Evolutionary conservation across 257 asterid genomes (phyloP).

Genomic region (Nyctanthes arbortristis): DNA sequence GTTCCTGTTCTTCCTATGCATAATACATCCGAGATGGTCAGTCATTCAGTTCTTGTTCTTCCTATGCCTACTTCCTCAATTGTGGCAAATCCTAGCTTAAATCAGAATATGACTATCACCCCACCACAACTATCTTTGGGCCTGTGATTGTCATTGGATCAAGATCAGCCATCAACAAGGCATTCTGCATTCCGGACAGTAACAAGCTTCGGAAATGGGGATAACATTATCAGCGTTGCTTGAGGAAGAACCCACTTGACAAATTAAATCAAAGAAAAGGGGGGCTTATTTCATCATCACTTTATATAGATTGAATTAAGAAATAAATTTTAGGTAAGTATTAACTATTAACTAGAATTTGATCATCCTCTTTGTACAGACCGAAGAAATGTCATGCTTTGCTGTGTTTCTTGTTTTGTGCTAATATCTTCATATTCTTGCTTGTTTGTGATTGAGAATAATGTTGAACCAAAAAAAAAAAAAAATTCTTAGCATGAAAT

Average conservation of each 20-base stretch:
- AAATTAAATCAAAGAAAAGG: slow-evolving; percentile 4
- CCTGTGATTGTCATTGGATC: slow-evolving; percentile 60
- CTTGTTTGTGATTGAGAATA: slow-evolving; percentile 19
- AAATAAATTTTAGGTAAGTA: too few relatives aligned
- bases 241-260: too few relatives aligned
- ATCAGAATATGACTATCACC: slow-evolving; percentile 34
- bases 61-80: slow-evolving; percentile 34
- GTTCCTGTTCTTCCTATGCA: too few relatives aligned
- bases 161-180: slow-evolving; percentile 42
- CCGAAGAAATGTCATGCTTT: too few relatives aligned
- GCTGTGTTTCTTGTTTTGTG: too few relatives aligned
- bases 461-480: too few relatives aligned
- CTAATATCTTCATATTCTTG: slow-evolving; percentile 22
- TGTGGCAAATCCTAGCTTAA: slow-evolving; percentile 42
- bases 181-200: slow-evolving; percentile 19
- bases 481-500: too few relatives aligned
- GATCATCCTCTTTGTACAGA: too few relatives aligned
- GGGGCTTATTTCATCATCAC: slow-evolving; percentile 10
- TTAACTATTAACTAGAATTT: too few relatives aligned
- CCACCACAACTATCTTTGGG: slow-evolving; percentile 55
- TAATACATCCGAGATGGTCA: too few relatives aligned
- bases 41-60: slow-evolving; percentile 30
- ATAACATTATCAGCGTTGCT: slow-evolving; percentile 40
- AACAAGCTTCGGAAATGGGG: slow-evolving; percentile 45
- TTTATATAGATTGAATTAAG: slow-evolving; percentile 9